Evolutionary conservation across 148 eudicot species (phyloP).

Genomic region (Rhododendron simsii): DNA sequence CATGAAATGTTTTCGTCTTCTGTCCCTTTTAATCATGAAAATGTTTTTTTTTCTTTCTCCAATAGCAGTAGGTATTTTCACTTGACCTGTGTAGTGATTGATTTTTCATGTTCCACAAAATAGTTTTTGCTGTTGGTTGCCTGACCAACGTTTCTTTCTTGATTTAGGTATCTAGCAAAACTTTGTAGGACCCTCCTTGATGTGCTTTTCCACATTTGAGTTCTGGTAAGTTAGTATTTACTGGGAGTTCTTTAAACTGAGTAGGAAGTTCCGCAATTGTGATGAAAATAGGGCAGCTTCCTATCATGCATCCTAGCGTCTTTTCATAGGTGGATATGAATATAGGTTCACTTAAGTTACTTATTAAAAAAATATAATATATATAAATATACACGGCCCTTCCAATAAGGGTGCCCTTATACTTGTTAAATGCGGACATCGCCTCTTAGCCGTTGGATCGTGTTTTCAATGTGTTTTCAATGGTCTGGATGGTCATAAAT

Average conservation of each 20-base stretch:
- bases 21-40: not conserved
- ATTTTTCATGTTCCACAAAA: not conserved
- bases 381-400: no score
- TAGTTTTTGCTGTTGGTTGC: constrained; percentile 24
- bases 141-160: constrained; percentile 57
- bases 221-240: constrained; percentile 54
- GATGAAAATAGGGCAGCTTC: not conserved
- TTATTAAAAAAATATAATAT: no score
- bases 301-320: not conserved
- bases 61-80: not conserved
- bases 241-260: not conserved
- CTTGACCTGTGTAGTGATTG: not conserved
- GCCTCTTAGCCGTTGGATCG: no score
- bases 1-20: not conserved
- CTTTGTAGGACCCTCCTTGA: constrained; percentile 45
- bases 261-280: not conserved
- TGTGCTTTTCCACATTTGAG: constrained; percentile 40
- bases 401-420: no score
- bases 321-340: not conserved
- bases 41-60: not conserved
- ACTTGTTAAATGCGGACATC: no score
- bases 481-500: no score
- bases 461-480: no score
- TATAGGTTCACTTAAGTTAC: constrained; percentile 2
- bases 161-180: constrained; percentile 81